Conservation (phyloP, 208 protist species). For the Endotrypanum monterogeii region DNA sequence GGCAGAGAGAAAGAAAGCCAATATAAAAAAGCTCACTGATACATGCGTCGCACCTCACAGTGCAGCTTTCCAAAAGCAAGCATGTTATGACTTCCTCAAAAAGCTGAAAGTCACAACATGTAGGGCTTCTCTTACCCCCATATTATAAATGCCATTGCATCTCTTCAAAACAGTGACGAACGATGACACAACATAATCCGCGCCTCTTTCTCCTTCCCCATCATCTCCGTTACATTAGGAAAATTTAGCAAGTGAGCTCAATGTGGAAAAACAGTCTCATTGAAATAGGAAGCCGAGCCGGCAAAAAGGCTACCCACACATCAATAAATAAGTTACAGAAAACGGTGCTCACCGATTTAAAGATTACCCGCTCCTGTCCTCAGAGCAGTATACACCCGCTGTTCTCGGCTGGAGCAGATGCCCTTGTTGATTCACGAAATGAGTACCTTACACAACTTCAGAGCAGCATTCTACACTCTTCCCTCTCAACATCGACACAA, state of each 20-base stretch:
- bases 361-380: not conserved
- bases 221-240: not conserved
- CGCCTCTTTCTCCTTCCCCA: not conserved
- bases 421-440: conserved; percentile 4
- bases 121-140: not conserved
- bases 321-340: not conserved
- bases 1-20: too few species aligned
- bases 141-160: not conserved
- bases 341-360: not conserved
- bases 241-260: not conserved
- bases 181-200: not conserved
- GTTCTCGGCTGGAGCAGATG: conserved; percentile 8
- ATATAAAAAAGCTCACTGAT: too few species aligned
- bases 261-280: conserved; percentile 18
- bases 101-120: not conserved
- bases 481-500: conserved; percentile 5
- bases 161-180: not conserved
- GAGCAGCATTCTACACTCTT: conserved; percentile 19
- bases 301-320: not conserved
- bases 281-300: conserved; percentile 10
- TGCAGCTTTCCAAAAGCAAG: too few species aligned
- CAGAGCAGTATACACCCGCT: not conserved
- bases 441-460: conserved; percentile 9
- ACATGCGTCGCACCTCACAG: too few species aligned
- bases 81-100: too few species aligned